Base-by-base conservation (phyloP, 1,139 yeast genomes). In the Kodamaea fungicola region DNA sequence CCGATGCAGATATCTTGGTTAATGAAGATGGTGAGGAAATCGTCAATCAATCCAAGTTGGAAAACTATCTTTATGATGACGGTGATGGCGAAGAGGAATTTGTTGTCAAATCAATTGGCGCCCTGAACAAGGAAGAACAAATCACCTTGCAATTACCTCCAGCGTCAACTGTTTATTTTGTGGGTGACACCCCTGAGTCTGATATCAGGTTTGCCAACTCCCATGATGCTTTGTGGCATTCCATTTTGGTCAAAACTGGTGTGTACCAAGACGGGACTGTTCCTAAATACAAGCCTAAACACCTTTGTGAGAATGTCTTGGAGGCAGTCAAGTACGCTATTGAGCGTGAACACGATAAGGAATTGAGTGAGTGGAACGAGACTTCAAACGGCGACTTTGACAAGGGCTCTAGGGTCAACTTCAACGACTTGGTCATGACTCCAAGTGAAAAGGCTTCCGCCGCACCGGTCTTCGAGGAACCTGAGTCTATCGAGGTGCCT, bases 161-260 rank as follows among this genome's bases (percentile, higher is more conserved):
- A 8, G 89, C 92, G 2, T 81, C 88, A 5, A 83, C 92, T 0
- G 94, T 85, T 12, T 86, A 85, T 59, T 86, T 86, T 65, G 94
- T 86, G 34, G 95, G 95, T 49, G 95, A 86, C 57, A 86, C 95
- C n/a, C 95, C 95, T 10, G 95, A 85, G 60, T 82, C 90, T 4
- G 95, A 86, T 61, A 85, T 86, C 46, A 71, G 94, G 55, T 86
- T 86, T 62, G 95, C 95, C 38, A 86, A 86, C 63, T 79, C 89
- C 16, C 92, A 84, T 59, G 95, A 86, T 56, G 76, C 75, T 42
- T 78, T 87, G 30, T 86, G 95, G 95, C 80, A 74, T 59, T 84
- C 94, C 13, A 85, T 85, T 42, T 71, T 86, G 55, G 95, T 86
- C 30, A 82, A 85, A 61, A 86, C 95, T 26, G 95, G 95, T 54